phyloP scores from a whole-genome alignment of 768 basidiomycete genomes.

The Mycena olivaceomarginata region DNA sequence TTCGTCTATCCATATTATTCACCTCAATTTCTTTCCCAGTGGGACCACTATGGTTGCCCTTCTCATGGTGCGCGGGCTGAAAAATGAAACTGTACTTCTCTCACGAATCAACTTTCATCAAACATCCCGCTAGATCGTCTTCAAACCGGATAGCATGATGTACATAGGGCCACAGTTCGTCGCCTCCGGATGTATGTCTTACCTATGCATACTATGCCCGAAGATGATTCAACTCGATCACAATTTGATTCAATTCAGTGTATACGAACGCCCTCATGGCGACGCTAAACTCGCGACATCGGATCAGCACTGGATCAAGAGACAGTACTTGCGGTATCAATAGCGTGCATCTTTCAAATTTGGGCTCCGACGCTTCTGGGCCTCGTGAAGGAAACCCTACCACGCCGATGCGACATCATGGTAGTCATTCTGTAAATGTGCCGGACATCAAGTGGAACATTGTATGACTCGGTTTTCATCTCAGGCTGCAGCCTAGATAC shows the following conservation, averaged over 20 bases:
- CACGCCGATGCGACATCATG: neutral
- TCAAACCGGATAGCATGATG: slow-evolving; percentile 17
- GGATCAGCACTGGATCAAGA: neutral
- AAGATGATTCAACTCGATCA: neutral
- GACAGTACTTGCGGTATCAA: neutral
- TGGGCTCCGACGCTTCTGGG: neutral
- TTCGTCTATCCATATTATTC: neutral
- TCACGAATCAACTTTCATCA: neutral
- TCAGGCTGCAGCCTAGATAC: too few species aligned
- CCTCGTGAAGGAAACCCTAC: too few species aligned
- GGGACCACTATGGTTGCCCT: slow-evolving; percentile 11
- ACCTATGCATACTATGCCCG: neutral
- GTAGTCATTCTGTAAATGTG: neutral
- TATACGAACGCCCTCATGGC: slow-evolving; percentile 21
- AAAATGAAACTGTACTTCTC: neutral
- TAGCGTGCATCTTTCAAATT: slow-evolving; percentile 13
- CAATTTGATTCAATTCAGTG: neutral
- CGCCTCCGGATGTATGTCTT: slow-evolving; percentile 3
- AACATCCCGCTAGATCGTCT: slow-evolving; percentile 8
- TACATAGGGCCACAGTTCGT: slow-evolving; percentile 24
- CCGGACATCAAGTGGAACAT: neutral
- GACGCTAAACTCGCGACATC: slow-evolving; percentile 22
- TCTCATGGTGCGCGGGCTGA: neutral
- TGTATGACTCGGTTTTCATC: neutral
- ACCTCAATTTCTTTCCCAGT: neutral